Evolutionary conservation across 306 rosid genomes (phyloP).

Genomic region (Cucumis hystrix): DNA sequence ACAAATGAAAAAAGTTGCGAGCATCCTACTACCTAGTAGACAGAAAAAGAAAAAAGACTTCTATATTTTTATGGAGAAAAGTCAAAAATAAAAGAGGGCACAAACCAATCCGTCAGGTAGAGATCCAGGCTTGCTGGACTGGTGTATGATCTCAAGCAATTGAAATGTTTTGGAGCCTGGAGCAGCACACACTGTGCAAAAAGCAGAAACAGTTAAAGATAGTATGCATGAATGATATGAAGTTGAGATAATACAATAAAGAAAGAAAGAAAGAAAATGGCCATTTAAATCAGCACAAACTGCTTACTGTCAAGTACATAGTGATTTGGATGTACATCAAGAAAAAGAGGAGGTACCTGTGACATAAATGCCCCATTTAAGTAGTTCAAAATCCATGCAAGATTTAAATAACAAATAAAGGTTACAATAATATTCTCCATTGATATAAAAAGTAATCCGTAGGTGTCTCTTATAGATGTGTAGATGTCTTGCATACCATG

Average conservation of each 20-base stretch:
- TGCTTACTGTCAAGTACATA: conserved; percentile 90
- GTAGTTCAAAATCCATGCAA: neutral
- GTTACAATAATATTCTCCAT: neutral
- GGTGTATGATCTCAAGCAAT: conserved; percentile 84
- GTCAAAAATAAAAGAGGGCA: conserved; percentile 8
- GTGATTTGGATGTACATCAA: conserved; percentile 77
- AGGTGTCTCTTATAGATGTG: neutral
- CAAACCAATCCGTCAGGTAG: conserved; percentile 89
- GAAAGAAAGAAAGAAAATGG: neutral
- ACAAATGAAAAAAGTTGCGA: neutral
- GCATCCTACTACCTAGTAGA: neutral
- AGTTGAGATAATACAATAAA: neutral
- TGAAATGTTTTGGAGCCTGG: conserved; percentile 99
- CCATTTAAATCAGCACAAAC: conserved; percentile 19
- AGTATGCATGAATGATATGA: neutral
- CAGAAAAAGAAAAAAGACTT: neutral
- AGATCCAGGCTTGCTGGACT: conserved; percentile 51
- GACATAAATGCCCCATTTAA: conserved; percentile 10
- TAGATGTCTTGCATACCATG: conserved; percentile 53
- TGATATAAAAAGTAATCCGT: neutral
- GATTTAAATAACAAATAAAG: neutral
- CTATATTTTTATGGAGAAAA: neutral
- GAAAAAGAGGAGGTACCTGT: conserved; percentile 97
- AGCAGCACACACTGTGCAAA: conserved; percentile 90
- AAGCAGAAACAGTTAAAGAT: conserved; percentile 7